Evolutionary conservation across 2,329 filamentous ascomycete genomes (phyloP).

Genomic region (Epichloe coenophiala): DNA sequence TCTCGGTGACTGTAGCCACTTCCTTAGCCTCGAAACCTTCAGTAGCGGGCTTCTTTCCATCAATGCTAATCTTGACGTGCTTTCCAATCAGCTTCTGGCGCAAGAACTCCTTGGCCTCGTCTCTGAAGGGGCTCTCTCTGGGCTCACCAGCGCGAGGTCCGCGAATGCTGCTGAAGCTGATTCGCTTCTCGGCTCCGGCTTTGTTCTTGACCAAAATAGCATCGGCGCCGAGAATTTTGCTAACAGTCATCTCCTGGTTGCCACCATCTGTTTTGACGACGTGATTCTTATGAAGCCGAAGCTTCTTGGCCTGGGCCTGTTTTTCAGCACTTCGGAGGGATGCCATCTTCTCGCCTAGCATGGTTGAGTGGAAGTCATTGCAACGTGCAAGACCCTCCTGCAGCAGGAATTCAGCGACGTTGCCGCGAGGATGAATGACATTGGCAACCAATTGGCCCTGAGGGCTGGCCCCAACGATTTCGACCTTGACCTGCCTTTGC

Average conservation of each 20-base stretch:
- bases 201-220: slow-evolving; percentile 80
- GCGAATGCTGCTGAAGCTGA: slow-evolving; percentile 84
- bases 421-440: slow-evolving; percentile 78
- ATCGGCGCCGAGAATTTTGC: slow-evolving; percentile 76
- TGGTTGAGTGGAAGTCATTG: slow-evolving; percentile 88
- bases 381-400: slow-evolving; percentile 82
- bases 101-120: slow-evolving; percentile 92
- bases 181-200: slow-evolving; percentile 71
- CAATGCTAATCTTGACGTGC: slow-evolving; percentile 76
- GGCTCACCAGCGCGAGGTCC: slow-evolving; percentile 83
- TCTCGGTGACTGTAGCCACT: slow-evolving; percentile 74
- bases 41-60: slow-evolving; percentile 78
- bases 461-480: slow-evolving; percentile 74
- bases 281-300: slow-evolving; percentile 71
- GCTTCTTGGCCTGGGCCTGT: slow-evolving; percentile 60
- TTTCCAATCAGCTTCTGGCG: slow-evolving; percentile 93
- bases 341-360: slow-evolving; percentile 83
- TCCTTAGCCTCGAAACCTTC: slow-evolving; percentile 92
- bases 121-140: slow-evolving; percentile 74
- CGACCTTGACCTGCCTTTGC: slow-evolving; percentile 72
- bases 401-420: slow-evolving; percentile 83
- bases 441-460: slow-evolving; percentile 85
- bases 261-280: slow-evolving; percentile 54
- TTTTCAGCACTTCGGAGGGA: slow-evolving; percentile 76
- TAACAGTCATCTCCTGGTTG: slow-evolving; percentile 69